phyloP scores from a whole-genome alignment of 345 rosid genomes.

The Euphorbia peplus region DNA sequence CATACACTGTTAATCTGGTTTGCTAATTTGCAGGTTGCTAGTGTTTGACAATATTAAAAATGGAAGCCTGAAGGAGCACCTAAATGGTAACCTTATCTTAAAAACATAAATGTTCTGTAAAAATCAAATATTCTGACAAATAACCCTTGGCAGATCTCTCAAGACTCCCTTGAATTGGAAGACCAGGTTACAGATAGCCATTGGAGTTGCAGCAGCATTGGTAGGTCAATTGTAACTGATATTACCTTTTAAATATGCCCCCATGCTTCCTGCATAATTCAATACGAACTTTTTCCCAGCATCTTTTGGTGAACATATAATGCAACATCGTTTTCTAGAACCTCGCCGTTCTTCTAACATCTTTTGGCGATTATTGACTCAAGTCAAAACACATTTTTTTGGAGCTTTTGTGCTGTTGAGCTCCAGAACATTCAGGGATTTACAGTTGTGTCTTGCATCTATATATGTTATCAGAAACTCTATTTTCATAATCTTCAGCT shows the following conservation, averaged over 20 bases:
- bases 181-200: conserved; percentile 69
- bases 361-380: no score
- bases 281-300: neutral
- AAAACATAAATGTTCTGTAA: neutral
- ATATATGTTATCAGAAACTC: neutral
- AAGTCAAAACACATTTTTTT: no score
- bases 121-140: conserved; percentile 2
- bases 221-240: conserved; percentile 41
- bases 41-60: conserved; percentile 72
- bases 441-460: neutral
- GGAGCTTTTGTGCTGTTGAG: no score
- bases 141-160: conserved; percentile 63
- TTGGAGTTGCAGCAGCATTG: conserved; percentile 91
- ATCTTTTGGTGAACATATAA: neutral
- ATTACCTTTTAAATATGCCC: neutral
- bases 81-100: conserved; percentile 52
- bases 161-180: conserved; percentile 91
- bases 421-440: no score
- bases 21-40: conserved; percentile 51
- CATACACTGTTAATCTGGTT: neutral
- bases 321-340: neutral
- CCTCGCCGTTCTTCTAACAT: neutral
- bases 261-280: neutral
- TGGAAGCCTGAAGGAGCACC: conserved; percentile 92
- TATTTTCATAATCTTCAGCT: neutral